A percentile compares a stretch with the other conserved stretches of the same genome.
These are phyloP conservation scores for cucumber (Cucumis sativus) DNA, from an alignment of 306 rosid species.

Conservation along the genomic window Cucumber_9930_V3 NC_026655.2:17721501-17722000, in stretches of 20 bases:
- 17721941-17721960: neutral
- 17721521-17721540: constrained; percentile 7
- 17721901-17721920: neutral
- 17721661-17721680: neutral
- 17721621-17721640: neutral
- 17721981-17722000: no score
- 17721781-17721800: neutral
- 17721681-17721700: neutral
- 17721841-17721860: neutral
- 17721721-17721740: neutral
- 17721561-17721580: constrained; percentile 6
- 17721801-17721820: neutral
- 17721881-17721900: neutral
- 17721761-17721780: neutral
- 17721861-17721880: neutral
- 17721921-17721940: neutral
- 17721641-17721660: neutral
- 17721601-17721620: constrained; percentile 9
- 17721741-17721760: neutral
- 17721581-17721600: constrained; percentile 14
- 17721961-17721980: no score
- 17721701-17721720: neutral
- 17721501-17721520: constrained; percentile 11
- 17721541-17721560: constrained; percentile 9
- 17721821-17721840: neutral